These are phyloP conservation scores for Russula lepida DNA, from an alignment of 768 basidiomycete genomes.

Conservation along the genomic window DNA sequence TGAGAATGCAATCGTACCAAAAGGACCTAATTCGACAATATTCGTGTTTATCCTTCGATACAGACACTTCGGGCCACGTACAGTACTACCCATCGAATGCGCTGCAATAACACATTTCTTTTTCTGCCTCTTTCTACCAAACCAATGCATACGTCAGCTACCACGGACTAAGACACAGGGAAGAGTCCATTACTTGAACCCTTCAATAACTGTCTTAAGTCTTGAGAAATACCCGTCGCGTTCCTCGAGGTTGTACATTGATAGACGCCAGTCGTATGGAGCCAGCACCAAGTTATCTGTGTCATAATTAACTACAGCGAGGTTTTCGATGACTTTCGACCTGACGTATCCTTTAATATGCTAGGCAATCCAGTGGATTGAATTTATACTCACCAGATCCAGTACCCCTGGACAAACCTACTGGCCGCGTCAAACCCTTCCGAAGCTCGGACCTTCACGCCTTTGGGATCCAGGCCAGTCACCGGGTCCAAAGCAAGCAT, in stretches of 20 bases:
- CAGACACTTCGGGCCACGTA: conserved; percentile 30
- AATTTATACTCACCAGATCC: conserved; percentile 62
- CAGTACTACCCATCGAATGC: conserved; percentile 81
- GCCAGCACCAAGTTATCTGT: conserved; percentile 80
- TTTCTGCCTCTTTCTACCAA: conserved; percentile 50
- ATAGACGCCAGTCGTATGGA: conserved; percentile 87
- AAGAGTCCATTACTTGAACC: conserved; percentile 44
- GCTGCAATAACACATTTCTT: conserved; percentile 78
- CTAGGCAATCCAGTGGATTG: not conserved
- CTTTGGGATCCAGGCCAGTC: conserved; percentile 84
- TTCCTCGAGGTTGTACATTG: conserved; percentile 85
- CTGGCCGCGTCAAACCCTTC: conserved; percentile 90
- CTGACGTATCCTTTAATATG: conserved; percentile 30
- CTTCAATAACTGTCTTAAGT: conserved; percentile 74
- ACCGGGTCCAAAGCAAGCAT: conserved; percentile 86
- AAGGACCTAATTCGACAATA: conserved; percentile 28
- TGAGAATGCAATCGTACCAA: conserved; percentile 32
- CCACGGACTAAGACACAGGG: not conserved
- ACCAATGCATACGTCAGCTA: not conserved
- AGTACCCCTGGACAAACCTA: conserved; percentile 82
- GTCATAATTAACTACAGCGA: conserved; percentile 89
- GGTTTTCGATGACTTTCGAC: conserved; percentile 90
- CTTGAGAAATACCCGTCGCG: conserved; percentile 85
- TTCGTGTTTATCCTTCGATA: not conserved
- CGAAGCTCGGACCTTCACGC: conserved; percentile 80